A percentile compares a stretch with the other conserved stretches of the same genome.
phyloP scores from a whole-genome alignment of 805 yeast genomes.

The Grigorovia transvaalensis region DNA sequence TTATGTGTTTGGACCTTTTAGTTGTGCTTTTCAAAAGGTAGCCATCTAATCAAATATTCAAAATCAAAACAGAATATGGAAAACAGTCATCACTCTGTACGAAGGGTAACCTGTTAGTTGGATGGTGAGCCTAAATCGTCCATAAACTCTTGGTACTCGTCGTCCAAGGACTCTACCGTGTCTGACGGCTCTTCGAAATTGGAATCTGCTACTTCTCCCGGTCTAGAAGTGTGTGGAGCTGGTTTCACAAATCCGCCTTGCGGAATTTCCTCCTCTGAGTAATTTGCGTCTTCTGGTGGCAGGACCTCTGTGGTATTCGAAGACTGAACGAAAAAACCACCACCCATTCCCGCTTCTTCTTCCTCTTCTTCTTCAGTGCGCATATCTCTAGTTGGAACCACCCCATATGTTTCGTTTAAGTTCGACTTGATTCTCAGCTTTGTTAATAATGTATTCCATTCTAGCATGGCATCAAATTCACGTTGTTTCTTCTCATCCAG shows the following conservation, averaged over 20 bases:
- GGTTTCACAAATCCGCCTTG: background rate
- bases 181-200: background rate
- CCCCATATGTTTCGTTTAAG: conserved; percentile 39
- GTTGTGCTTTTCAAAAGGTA: background rate
- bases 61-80: background rate
- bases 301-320: background rate
- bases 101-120: conserved; percentile 4
- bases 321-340: background rate
- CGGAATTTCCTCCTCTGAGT: background rate
- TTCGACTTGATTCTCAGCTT: conserved; percentile 31
- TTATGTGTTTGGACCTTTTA: background rate
- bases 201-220: background rate
- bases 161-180: conserved; percentile 7
- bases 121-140: conserved; percentile 13
- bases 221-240: background rate
- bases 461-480: conserved; percentile 39
- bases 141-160: conserved; percentile 27
- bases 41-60: background rate
- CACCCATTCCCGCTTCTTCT: background rate
- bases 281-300: background rate
- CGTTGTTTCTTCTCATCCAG: conserved; percentile 33
- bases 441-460: conserved; percentile 23
- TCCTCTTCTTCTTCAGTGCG: background rate
- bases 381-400: conserved; percentile 6
- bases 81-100: background rate